Evolutionary conservation across 1,284 basidiomycete genomes (phyloP).

Genomic region (Sphagnurus paluster): DNA sequence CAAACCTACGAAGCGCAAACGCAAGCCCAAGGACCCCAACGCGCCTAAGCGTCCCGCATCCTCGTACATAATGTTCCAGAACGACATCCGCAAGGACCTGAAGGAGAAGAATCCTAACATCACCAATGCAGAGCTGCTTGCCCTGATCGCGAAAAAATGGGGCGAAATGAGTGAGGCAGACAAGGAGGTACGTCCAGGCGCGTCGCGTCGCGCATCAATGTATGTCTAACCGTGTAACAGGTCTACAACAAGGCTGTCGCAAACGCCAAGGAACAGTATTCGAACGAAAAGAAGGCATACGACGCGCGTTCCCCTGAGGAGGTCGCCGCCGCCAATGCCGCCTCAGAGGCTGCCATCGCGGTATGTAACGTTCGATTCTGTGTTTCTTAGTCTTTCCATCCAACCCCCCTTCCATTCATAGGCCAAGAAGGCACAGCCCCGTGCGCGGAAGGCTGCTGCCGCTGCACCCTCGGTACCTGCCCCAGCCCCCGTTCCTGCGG

Average conservation of each 20-base stretch:
- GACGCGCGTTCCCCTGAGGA: constrained; percentile 48
- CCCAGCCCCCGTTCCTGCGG: constrained; percentile 2
- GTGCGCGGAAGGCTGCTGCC: constrained; percentile 11
- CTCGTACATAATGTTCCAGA: constrained; percentile 96
- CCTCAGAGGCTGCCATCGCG: constrained; percentile 37
- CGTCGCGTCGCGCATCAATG: constrained; percentile 23
- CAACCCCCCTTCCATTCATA: constrained; percentile 1
- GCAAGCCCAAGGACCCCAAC: constrained; percentile 83
- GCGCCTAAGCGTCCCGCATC: constrained; percentile 94
- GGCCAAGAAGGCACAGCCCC: constrained; percentile 20
- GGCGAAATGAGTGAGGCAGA: constrained; percentile 61
- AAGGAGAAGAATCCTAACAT: constrained; percentile 66
- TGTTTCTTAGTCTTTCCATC: background rate
- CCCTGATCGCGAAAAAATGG: constrained; percentile 78
- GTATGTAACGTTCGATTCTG: constrained; percentile 27
- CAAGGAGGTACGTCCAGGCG: constrained; percentile 61
- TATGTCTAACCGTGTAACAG: constrained; percentile 25
- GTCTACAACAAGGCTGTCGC: constrained; percentile 38
- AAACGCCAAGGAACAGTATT: constrained; percentile 49
- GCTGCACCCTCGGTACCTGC: background rate
- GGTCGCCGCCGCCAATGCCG: constrained; percentile 42
- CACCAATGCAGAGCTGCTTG: constrained; percentile 73
- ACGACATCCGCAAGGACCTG: constrained; percentile 79
- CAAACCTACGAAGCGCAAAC: constrained; percentile 48
- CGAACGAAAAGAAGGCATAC: constrained; percentile 50